Base-by-base conservation (phyloP, 306 rosid genomes). In the Quercus aquifolioides region DNA sequence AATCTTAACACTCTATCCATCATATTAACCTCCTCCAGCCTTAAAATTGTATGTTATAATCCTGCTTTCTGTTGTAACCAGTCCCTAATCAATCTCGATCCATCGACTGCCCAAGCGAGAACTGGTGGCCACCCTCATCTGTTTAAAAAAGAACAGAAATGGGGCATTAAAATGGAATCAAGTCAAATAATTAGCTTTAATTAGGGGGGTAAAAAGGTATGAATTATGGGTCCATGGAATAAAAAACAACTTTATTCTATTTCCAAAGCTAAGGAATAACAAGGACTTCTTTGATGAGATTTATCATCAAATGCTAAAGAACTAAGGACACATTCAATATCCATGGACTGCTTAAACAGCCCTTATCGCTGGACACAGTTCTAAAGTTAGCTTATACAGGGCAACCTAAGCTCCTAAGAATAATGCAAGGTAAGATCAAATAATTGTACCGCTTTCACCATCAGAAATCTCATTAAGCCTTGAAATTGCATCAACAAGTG, bases 401-500 rank as follows among this genome's bases (percentile, higher is more conserved):
- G 59, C 69, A 63, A 79, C 23, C 68, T 73, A 57, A 76, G 55
- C 52, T 28, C 31, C 11, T 19, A 71, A 71, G 30, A 78, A 72
- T 35, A 43, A 33, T 41, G 28, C 60, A 43, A 54, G 78, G 51
- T 14, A 17, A 71, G 67, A 71, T 26, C 10, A 49, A 55, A 52
- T 54, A 75, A 76, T 57, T 74, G 60, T 94, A 94, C 98, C 97
- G 58, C 92, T 92, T 82, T 93, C 97, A 4, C 88, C 97, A 55
- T 92, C 98, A 76, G 97, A 92, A 74, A 92, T 88, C 56, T 91
- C 94, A 17, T 90, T 81, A 23, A 94, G 89, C 84, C 83, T 94
- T 56, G 90, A 82, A 71, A 94, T 87, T 76, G 98, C 98, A 75
- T 94, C 94, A 1, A 94, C 79, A 60, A 94, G 97, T 57, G 98